phyloP scores from a whole-genome alignment of 1,284 basidiomycete genomes.

The Marasmius tenuissimus region DNA sequence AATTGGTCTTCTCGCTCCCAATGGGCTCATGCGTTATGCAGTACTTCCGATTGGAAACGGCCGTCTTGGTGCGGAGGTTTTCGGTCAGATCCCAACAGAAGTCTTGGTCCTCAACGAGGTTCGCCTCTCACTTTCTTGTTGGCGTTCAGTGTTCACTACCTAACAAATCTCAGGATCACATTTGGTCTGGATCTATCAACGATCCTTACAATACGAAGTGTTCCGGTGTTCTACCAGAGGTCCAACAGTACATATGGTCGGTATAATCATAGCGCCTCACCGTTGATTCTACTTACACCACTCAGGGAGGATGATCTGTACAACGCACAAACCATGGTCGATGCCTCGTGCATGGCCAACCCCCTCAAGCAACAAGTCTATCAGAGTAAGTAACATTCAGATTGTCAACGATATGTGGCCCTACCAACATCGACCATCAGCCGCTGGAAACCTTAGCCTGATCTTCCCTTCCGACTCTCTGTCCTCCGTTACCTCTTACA shows the following conservation, averaged over 20 bases:
- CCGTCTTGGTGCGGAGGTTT: constrained; percentile 12
- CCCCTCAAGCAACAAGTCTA: constrained; percentile 15
- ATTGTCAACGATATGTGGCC: background rate
- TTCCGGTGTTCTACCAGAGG: constrained; percentile 2
- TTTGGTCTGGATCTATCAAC: constrained; percentile 17
- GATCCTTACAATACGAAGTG: constrained; percentile 15
- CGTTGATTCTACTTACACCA: background rate
- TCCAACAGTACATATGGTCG: constrained; percentile 13
- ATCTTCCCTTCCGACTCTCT: background rate
- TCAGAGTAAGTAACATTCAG: constrained; percentile 6
- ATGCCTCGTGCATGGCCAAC: constrained; percentile 12
- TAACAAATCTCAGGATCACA: constrained; percentile 8
- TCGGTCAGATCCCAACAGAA: constrained; percentile 11
- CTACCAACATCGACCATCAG: background rate
- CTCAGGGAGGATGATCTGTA: constrained; percentile 12
- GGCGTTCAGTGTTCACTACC: background rate
- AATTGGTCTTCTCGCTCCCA: background rate
- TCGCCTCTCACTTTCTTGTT: background rate
- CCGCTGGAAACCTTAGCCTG: constrained; percentile 15
- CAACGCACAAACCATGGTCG: constrained; percentile 8
- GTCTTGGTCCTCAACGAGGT: constrained; percentile 14
- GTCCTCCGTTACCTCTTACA: constrained; percentile 6
- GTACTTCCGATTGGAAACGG: constrained; percentile 16
- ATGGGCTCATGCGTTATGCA: background rate
- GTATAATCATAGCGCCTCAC: background rate